Conservation (phyloP, 306 rosid genomes). For the Vachellia collinsii region DNA sequence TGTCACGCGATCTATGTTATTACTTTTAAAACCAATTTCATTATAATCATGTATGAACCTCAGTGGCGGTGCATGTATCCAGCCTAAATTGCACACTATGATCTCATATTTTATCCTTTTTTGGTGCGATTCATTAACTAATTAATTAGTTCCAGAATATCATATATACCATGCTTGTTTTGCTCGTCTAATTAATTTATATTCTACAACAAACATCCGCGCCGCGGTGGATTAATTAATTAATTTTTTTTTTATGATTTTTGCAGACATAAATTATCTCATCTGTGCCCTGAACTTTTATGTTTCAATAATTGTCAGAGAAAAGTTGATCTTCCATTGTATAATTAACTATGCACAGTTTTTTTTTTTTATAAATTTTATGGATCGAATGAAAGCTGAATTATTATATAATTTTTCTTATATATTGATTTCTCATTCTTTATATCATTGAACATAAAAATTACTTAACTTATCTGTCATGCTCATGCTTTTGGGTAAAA, state of each 20-base stretch:
- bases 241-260: background rate
- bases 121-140: background rate
- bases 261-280: background rate
- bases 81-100: background rate
- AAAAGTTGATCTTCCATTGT: background rate
- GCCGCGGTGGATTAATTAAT: background rate
- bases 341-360: background rate
- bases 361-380: background rate
- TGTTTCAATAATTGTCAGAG: background rate
- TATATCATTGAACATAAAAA: background rate
- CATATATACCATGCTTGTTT: background rate
- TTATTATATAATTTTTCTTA: background rate
- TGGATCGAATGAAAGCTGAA: background rate
- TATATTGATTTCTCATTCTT: background rate
- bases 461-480: background rate
- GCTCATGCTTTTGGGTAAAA: background rate
- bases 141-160: background rate
- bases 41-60: background rate
- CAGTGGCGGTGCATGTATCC: constrained; percentile 3
- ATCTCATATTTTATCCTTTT: background rate
- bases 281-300: background rate
- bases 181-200: background rate
- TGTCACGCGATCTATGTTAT: constrained; percentile 2
- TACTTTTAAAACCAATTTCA: background rate
- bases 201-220: no score